A percentile compares a stretch with the other conserved stretches of the same genome.
These are phyloP conservation scores for Colletotrichum cordylinicola DNA, from an alignment of 2,329 filamentous ascomycete genomes.

Conservation along the genomic window DNA sequence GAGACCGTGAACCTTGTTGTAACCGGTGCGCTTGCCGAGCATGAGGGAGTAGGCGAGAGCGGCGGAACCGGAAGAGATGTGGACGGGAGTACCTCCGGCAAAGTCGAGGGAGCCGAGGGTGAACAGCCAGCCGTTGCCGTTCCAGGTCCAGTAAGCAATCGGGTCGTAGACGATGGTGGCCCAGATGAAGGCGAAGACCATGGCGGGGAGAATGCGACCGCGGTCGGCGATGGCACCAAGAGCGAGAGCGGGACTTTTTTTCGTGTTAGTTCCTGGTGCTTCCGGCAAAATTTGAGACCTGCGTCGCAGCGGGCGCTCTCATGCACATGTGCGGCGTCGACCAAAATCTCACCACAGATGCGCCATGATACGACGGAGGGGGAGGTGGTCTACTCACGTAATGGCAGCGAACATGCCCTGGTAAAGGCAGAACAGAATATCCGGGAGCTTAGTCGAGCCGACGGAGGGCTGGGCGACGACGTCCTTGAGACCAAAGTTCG, in stretches of 20 bases:
- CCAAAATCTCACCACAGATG: not conserved
- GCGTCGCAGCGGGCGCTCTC: not conserved
- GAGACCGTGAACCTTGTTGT: constrained; percentile 65
- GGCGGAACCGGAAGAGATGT: constrained; percentile 75
- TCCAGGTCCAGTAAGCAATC: constrained; percentile 82
- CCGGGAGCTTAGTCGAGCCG: constrained; percentile 74
- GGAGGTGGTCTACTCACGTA: constrained; percentile 65
- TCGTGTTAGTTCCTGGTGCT: not conserved
- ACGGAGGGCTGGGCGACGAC: constrained; percentile 79
- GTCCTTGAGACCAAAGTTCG: constrained; percentile 82
- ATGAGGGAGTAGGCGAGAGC: constrained; percentile 77
- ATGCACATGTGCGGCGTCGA: not conserved
- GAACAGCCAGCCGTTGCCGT: constrained; percentile 74
- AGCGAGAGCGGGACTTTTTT: constrained; percentile 57
- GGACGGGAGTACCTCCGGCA: constrained; percentile 76
- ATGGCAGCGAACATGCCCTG: constrained; percentile 91
- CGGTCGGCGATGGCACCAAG: constrained; percentile 67
- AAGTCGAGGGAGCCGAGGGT: constrained; percentile 75
- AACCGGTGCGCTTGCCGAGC: constrained; percentile 71
- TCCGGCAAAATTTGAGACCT: not conserved
- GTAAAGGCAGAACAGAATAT: constrained; percentile 84
- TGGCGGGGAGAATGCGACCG: constrained; percentile 64
- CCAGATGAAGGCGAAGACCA: constrained; percentile 75
- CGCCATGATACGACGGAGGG: not conserved
- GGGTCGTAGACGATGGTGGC: constrained; percentile 75